A percentile compares a stretch with the other conserved stretches of the same genome.
Evolutionary conservation across 768 basidiomycete species (phyloP).

Genomic region (Psilocybe subaeruginosa): DNA sequence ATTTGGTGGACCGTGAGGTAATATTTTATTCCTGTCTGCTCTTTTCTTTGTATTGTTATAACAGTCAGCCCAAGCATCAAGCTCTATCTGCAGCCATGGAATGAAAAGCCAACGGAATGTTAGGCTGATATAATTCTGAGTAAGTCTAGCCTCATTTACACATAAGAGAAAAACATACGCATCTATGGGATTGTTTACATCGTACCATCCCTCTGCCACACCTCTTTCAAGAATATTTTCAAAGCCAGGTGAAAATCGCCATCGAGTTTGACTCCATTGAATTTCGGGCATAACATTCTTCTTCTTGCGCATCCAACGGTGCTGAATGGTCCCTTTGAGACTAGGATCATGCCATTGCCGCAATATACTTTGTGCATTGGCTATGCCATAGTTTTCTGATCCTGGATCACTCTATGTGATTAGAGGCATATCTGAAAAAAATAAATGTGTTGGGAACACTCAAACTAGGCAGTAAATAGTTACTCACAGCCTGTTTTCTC

Average conservation of each 20-base stretch:
- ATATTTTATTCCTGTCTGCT: slow-evolving; percentile 8
- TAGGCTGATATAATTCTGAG: not conserved
- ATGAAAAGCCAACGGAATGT: slow-evolving; percentile 15
- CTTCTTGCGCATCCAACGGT: slow-evolving; percentile 16
- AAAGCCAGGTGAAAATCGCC: slow-evolving; percentile 37
- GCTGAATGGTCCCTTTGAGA: slow-evolving; percentile 35
- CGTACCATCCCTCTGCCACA: slow-evolving; percentile 12
- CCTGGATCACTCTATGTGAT: slow-evolving; percentile 48
- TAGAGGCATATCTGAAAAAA: slow-evolving; percentile 33
- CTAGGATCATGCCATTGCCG: slow-evolving; percentile 39
- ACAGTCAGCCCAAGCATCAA: slow-evolving; percentile 2
- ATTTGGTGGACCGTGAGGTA: slow-evolving; percentile 10
- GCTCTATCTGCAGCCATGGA: slow-evolving; percentile 12
- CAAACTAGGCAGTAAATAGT: too few relatives aligned
- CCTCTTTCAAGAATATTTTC: slow-evolving; percentile 37
- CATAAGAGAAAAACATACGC: not conserved
- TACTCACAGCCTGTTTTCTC: not conserved
- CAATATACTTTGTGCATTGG: slow-evolving; percentile 42
- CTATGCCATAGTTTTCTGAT: slow-evolving; percentile 43
- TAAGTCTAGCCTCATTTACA: not conserved
- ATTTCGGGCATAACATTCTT: slow-evolving; percentile 43
- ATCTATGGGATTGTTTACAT: slow-evolving; percentile 5
- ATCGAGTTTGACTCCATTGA: slow-evolving; percentile 35
- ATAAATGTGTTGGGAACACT: not conserved
- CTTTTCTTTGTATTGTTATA: slow-evolving; percentile 7